Evolutionary conservation across 164 flowering plant genomes (phyloP), one percentile per base, ranked within the genome.

Genomic region (Echeveria elegans): DNA sequence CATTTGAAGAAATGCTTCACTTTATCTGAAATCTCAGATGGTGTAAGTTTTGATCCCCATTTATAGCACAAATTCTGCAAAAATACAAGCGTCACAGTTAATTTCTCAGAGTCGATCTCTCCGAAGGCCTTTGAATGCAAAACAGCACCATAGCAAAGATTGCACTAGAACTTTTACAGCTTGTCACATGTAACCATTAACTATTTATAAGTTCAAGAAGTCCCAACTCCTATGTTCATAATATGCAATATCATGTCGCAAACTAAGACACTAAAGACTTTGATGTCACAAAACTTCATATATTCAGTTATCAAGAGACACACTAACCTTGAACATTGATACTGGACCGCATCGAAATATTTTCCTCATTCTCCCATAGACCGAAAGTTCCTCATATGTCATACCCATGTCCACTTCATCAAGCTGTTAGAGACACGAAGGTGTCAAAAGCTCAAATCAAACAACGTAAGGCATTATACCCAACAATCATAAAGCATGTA

Each of bases 321-420:
- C 53, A 75, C 80, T 34, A 67, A 92, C 97, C 98, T 88, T 79
- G 75, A 90, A 93, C 98, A 93, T 93, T 21, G 97, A 88, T 34
- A 93, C 87, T 2, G 98, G 98, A 41, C 97, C 98, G 72, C 94
- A 90, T 2, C 90, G 86, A 79, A 84, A 93, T 63, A 89, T 86
- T 79, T 93, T 93, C 16, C 97, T 82, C 81, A 90, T 38, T 72
- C 97, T 84, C 71, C 96, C 97, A 64, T 93, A 93, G 50, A 86
- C 85, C 10, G 97, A 93, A 64, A 93, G 89, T 76, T 93, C 98
- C 74, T 89, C 96, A 58, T 93, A 88, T 38, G 98, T 93, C 97
- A 93, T 93, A 62, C 97, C 97, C 96, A 93, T 93, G 76, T 90
- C 98, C 66, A 93, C 97, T 80, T 90, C 98, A 77, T 93, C 98